Evolutionary conservation across 352 stramenopile species (phyloP), one percentile per base, ranked within the genome.

Genomic region (Pythium chondricola): DNA sequence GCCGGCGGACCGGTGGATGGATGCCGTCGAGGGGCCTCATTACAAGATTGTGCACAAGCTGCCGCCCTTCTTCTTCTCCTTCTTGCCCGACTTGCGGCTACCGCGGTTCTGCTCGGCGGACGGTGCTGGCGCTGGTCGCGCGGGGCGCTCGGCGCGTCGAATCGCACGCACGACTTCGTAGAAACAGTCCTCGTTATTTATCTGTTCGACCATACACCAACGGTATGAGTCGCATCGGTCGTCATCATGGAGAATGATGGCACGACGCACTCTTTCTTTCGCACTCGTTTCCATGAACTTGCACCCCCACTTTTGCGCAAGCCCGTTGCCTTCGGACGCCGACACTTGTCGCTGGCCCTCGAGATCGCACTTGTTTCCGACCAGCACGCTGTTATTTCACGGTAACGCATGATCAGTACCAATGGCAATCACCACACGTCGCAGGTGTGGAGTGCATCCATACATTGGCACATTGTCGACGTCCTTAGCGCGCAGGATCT

Each of bases 141-240:
- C 63, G 18, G 83, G 77, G 27, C 73, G 73, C 58, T 94, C 83
- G 2, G 73, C 65, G 67, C 83, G 87, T 48, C 83, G 76, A 59
- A 94, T 94, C 58, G 88, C 83, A 32, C 83, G 83, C 43, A 94
- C 80, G 44, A 94, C 83, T 47, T 94, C 69, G 69, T 89, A 94
- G 61, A 94, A 94, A 52, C 83, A 94, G 52, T 94, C 83, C 57
- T 94, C 83, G 56, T 94, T 93, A 43, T 84, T 78, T 85, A 91
- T 88, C 74, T 88, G 41, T 47, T 17, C n/a, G 9, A 11, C 2
- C 36, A 61, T 24, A n/a, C n/a, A n/a, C n/a, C n/a, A n/a, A n/a
- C n/a, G n/a, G n/a, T n/a, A n/a, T n/a, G n/a, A n/a, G n/a, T n/a
- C n/a, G n/a, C n/a, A n/a, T n/a, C n/a, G n/a, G n/a, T n/a, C n/a